phyloP scores from a whole-genome alignment of 1,284 basidiomycete genomes.

The Cystobasidium pallidum region DNA sequence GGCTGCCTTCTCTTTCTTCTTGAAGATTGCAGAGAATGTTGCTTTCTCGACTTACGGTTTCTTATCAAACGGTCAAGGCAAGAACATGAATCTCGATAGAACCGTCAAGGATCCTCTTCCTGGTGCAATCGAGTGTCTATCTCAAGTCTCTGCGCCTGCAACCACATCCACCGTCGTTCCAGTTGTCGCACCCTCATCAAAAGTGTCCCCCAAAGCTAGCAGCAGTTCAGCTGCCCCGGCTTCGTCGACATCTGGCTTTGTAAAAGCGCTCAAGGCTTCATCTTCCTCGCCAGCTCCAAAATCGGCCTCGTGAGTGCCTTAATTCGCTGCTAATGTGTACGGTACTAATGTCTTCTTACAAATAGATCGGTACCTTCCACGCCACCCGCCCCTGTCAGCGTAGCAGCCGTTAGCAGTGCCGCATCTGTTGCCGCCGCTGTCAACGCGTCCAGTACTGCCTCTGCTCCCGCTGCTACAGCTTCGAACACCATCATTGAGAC shows the following conservation, averaged over 20 bases:
- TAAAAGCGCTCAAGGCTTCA: conserved; percentile 27
- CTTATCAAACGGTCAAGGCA: conserved; percentile 50
- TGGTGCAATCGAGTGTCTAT: conserved; percentile 41
- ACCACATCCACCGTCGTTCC: conserved; percentile 20
- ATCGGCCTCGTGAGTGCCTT: conserved; percentile 2
- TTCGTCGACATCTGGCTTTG: conserved; percentile 30
- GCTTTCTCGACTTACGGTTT: conserved; percentile 46
- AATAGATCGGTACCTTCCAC: conserved; percentile 20
- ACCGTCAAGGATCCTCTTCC: conserved; percentile 46
- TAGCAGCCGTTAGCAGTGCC: background rate
- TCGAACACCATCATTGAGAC: conserved; percentile 29
- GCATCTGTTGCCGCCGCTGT: conserved; percentile 1
- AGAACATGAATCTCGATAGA: conserved; percentile 48
- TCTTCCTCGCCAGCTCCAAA: conserved; percentile 11
- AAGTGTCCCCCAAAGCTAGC: background rate
- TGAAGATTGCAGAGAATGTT: conserved; percentile 44
- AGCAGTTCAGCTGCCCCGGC: conserved; percentile 16
- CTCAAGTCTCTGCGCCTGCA: conserved; percentile 24
- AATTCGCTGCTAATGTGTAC: background rate
- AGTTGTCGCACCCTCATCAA: background rate
- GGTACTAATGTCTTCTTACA: background rate
- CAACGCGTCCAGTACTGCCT: conserved; percentile 8
- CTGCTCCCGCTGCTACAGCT: background rate
- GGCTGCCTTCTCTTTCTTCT: conserved; percentile 29
- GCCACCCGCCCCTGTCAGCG: conserved; percentile 12